Evolutionary conservation across 2,329 filamentous ascomycete genomes (phyloP), one percentile per base, ranked within the genome.

Genomic region (Hymenoscyphus salicellus): DNA sequence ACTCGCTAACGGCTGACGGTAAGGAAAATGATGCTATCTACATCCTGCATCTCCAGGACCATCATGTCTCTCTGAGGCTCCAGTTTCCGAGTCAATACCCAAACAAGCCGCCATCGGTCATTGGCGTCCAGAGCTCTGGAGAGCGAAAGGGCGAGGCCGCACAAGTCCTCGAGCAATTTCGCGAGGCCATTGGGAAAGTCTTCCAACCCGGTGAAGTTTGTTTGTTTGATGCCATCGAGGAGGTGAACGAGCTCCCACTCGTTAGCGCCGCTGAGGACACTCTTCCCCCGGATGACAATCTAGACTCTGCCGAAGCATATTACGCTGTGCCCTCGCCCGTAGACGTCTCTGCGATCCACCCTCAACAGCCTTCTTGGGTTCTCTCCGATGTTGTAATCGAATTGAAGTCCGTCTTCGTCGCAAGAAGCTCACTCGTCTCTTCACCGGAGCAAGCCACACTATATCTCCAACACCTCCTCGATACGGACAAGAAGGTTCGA

Each of bases 221-320:
- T 73, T 80, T 99, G 2, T 99, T 93, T 72, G 94, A 97, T 75
- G 84, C 96, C n/a, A 83, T 97, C 43, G 93, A 97, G 72, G 89
- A 91, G 73, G 79, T 90, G 69, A 82, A 79, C 55, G 41, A 59
- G 28, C 14, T 60, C 69, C 11, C 62, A 41, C 65, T 71, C 28
- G 28, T 23, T 8, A 26, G 26, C 46, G 32, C 30, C n/a, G 5
- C 2, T 10, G 46, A 56, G 23, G 28, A 26, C 6, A 38, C 30
- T n/a, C 8, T 20, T 26, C 23, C 30, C 6, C 55, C 26, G 7
- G 41, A 49, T 26, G 58, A 60, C 43, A 17, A 23, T 11, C 38
- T 59, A 60, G 58, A 66, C 52, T 20, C 49, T 16, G 7, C 14
- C 17, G n/a, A 20, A 10, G 16, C 58, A 11, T 7, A 64, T 58